Evolutionary conservation across 768 basidiomycete genomes (phyloP).

Genomic region (Coprinellus micaceus): DNA sequence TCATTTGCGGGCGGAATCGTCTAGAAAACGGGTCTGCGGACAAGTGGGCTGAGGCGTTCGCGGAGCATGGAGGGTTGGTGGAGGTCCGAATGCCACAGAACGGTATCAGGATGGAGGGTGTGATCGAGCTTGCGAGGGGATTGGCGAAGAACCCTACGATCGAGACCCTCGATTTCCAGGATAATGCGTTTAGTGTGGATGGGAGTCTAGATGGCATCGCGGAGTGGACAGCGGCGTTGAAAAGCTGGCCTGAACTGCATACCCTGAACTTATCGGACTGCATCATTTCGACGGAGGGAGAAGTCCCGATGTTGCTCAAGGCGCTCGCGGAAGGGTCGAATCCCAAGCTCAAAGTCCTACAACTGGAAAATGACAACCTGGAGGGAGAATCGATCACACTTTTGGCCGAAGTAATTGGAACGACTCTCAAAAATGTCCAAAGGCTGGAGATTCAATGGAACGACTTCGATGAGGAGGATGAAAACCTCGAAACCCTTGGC

Average conservation of each 20-base stretch:
- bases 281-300: constrained; percentile 78
- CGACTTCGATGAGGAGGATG: constrained; percentile 77
- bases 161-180: constrained; percentile 84
- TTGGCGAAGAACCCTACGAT: constrained; percentile 64
- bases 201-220: constrained; percentile 47
- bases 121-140: constrained; percentile 73
- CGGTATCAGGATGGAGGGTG: constrained; percentile 92
- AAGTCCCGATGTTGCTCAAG: constrained; percentile 61
- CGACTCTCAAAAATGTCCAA: constrained; percentile 56
- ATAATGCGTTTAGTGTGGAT: constrained; percentile 76
- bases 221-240: constrained; percentile 62
- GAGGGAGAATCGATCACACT: constrained; percentile 64
- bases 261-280: constrained; percentile 93
- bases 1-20: constrained; percentile 95
- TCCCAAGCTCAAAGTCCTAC: constrained; percentile 67
- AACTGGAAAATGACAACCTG: constrained; percentile 91
- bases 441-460: constrained; percentile 88
- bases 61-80: constrained; percentile 72
- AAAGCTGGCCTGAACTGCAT: constrained; percentile 65
- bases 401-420: constrained; percentile 62
- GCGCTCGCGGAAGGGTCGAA: constrained; percentile 68
- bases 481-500: constrained; percentile 50
- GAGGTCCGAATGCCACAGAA: constrained; percentile 97
- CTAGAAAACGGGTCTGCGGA: constrained; percentile 85
- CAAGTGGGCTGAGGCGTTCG: constrained; percentile 85